phyloP scores from a whole-genome alignment of 2,329 filamentous ascomycete genomes.

The Botryosphaeria dothidea region DNA sequence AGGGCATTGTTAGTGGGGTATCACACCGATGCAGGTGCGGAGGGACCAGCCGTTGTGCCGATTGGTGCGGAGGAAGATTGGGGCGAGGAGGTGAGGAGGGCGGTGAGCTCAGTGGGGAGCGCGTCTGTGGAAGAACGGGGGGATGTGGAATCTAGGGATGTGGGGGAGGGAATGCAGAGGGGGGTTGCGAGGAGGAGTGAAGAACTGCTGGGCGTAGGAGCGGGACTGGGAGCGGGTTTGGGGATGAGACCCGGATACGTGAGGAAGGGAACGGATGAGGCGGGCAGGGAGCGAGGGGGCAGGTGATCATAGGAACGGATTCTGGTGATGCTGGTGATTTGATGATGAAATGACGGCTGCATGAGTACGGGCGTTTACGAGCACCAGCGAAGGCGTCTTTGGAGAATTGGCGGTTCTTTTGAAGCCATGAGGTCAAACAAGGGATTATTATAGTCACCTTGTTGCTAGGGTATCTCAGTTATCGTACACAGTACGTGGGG shows the following conservation, averaged over 20 bases:
- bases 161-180: not conserved
- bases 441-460: too few species aligned
- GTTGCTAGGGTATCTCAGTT: too few species aligned
- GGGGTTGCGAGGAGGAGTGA: not conserved
- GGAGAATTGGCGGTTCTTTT: not conserved
- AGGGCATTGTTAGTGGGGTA: not conserved
- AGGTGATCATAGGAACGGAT: not conserved
- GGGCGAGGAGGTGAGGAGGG: not conserved
- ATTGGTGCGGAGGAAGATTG: not conserved
- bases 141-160: not conserved
- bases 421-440: too few species aligned
- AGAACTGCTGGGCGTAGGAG: not conserved
- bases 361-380: not conserved
- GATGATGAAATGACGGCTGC: not conserved
- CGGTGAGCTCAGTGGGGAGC: not conserved
- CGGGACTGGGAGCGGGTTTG: not conserved
- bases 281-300: conserved; percentile 27
- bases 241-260: not conserved
- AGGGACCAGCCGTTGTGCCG: not conserved
- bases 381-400: not conserved
- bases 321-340: not conserved
- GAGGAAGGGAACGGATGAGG: conserved; percentile 1
- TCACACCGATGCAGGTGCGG: not conserved
- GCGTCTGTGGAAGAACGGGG: not conserved
- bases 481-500: too few species aligned